These are phyloP conservation scores for Bauhinia variegata DNA, from an alignment of 306 rosid genomes.

Conservation along the genomic window DNA sequence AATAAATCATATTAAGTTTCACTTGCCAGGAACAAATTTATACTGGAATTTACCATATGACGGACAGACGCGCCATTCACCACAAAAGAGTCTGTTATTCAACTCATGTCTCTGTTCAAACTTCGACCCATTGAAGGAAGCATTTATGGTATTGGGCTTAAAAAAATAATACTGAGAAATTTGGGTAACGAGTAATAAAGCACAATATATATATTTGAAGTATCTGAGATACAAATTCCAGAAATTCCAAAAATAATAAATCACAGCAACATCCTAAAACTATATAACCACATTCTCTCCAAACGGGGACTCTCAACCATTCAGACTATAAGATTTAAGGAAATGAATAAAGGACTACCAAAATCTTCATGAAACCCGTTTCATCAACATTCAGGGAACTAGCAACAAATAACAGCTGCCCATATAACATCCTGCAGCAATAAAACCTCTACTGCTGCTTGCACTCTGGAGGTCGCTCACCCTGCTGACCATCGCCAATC, in stretches of 20 bases:
- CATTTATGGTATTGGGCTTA: no score
- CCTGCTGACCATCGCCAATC: conserved; percentile 53
- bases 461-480: conserved; percentile 94
- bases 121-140: no score
- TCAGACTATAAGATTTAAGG: conserved; percentile 28
- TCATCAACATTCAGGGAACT: conserved; percentile 34
- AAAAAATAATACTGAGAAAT: no score
- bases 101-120: no score
- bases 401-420: conserved; percentile 28
- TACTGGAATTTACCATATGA: no score
- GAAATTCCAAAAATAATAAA: conserved; percentile 18
- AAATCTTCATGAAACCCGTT: conserved; percentile 51
- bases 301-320: no score
- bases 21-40: no score
- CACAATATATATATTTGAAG: conserved; percentile 30
- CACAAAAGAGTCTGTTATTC: no score
- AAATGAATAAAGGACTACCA: conserved; percentile 45
- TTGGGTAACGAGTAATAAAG: not conserved
- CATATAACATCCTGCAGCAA: conserved; percentile 10
- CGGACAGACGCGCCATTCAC: no score
- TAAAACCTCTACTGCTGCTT: conserved; percentile 73
- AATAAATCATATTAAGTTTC: no score
- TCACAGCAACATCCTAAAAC: conserved; percentile 50
- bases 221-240: conserved; percentile 38
- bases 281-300: conserved; percentile 49